Percentiles rank a stretch among this genome's conserved stretches.
These are phyloP conservation scores for Yamadazyma taylorii DNA, from an alignment of 1,139 yeast species.

Conservation along the genomic window DNA sequence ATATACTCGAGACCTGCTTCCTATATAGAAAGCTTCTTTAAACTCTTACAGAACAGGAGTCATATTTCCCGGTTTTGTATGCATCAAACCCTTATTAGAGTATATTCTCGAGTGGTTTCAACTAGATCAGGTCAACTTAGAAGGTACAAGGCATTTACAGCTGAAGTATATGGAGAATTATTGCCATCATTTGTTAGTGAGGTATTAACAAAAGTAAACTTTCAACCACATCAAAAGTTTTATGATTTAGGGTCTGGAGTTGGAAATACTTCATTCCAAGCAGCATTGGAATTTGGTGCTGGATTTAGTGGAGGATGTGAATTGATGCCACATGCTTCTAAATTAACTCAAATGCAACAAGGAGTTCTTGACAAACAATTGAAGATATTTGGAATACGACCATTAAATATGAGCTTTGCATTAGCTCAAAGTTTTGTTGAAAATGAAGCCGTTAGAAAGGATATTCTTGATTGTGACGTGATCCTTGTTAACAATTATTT, in stretches of 20 bases:
- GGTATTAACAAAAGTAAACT: constrained; percentile 63
- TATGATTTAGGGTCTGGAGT: constrained; percentile 93
- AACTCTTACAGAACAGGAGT: constrained; percentile 29
- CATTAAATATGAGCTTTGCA: constrained; percentile 58
- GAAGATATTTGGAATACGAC: constrained; percentile 59
- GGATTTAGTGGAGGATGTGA: constrained; percentile 82
- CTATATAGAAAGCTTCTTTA: constrained; percentile 31
- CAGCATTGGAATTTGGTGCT: constrained; percentile 85
- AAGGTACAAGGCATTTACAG: constrained; percentile 82
- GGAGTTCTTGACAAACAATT: constrained; percentile 59
- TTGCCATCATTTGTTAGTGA: constrained; percentile 74
- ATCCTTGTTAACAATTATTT: constrained; percentile 80
- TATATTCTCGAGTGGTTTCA: constrained; percentile 76
- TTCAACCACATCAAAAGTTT: constrained; percentile 56
- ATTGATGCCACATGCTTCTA: constrained; percentile 79
- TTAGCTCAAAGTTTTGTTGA: constrained; percentile 71
- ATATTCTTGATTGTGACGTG: constrained; percentile 65
- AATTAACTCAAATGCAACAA: constrained; percentile 61
- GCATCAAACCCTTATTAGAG: constrained; percentile 69
- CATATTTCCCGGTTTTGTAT: constrained; percentile 56
- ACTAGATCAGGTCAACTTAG: constrained; percentile 67
- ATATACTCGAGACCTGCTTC: constrained; percentile 18
- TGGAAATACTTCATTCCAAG: constrained; percentile 88
- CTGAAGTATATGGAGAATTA: constrained; percentile 88
- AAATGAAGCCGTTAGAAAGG: constrained; percentile 53